Evolutionary conservation across 2,329 filamentous ascomycete genomes (phyloP), one percentile per base, ranked within the genome.

Genomic region (Colletotrichum karsti): DNA sequence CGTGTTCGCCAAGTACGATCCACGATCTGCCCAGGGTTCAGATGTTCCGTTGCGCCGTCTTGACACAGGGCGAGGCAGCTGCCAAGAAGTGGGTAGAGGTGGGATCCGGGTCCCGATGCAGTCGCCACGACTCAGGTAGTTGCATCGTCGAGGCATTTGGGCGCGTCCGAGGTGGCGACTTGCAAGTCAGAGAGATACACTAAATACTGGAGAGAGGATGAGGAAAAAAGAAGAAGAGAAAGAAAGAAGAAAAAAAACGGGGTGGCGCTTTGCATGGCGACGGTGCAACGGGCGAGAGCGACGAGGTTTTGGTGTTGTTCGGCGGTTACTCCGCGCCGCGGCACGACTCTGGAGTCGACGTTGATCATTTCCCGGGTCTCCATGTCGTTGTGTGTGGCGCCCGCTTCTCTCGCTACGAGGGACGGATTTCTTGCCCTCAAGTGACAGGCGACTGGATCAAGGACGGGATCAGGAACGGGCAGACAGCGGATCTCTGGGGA

Each of bases 21-120:
- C 55, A 58, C 41, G 55, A 58, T 48, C 55, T 58, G 41, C 55
- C 37, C 55, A 58, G 28, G 41, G 55, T 58, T 58, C 41, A 48
- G 55, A 26, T 48, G 55, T 58, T 58, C 41, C 55, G 18, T 35
- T 28, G 26, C 33, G 41, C 41, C 55, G 55, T 26, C 39, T 46
- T 58, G 54, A 57, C 54, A 57, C 54, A 57, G 44, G 37, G 10
- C 39, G 54, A 57, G 24, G 54, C 37, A 57, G 54, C 39, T 22
- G 39, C 54, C 54, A 57, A 57, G 55, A 48, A 41, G 20, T 28
- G 55, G 41, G 51, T 39, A 13, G 51, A 39, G 20, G 51, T 26
- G 51, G 51, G 33, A 24, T 37, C n/a, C 51, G 61, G 53, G 33
- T 20, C 22, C n/a, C 26, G 33, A 44, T 13, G 33, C 33, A 30